phyloP scores from a whole-genome alignment of 371 early-diverging fungal species.

The Blastocladiella emersonii region DNA sequence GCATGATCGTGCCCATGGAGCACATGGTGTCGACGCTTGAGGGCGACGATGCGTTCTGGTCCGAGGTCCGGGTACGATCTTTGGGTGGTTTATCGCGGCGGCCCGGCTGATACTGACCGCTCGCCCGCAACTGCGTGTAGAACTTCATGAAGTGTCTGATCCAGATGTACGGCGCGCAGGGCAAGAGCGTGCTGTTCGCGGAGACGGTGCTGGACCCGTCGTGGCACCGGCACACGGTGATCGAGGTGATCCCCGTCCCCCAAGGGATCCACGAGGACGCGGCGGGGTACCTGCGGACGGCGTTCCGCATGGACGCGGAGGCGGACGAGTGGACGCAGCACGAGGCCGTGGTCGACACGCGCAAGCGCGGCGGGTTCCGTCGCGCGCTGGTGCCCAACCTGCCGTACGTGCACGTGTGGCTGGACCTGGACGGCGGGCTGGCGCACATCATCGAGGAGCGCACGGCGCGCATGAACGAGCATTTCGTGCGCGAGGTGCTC shows the following conservation, averaged over 20 bases:
- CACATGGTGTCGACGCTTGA: slow-evolving; percentile 69
- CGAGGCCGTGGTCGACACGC: slow-evolving; percentile 70
- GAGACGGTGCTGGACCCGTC: slow-evolving; percentile 67
- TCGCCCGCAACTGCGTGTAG: slow-evolving; percentile 14
- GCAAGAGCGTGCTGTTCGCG: slow-evolving; percentile 63
- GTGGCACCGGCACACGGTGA: slow-evolving; percentile 59
- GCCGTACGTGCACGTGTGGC: slow-evolving; percentile 96
- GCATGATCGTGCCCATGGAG: slow-evolving; percentile 76
- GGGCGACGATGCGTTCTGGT: slow-evolving; percentile 83
- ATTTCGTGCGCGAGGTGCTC: slow-evolving; percentile 60
- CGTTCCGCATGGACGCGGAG: background rate
- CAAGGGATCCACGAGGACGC: slow-evolving; percentile 55
- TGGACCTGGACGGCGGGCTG: slow-evolving; percentile 65
- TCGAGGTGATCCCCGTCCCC: slow-evolving; percentile 87
- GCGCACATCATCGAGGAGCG: slow-evolving; percentile 91
- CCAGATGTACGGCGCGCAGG: slow-evolving; percentile 61
- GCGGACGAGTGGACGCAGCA: slow-evolving; percentile 87
- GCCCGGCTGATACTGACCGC: background rate
- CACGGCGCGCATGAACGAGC: slow-evolving; percentile 15
- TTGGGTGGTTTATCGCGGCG: background rate
- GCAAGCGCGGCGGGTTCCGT: slow-evolving; percentile 44
- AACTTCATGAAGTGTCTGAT: slow-evolving; percentile 90
- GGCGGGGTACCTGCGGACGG: slow-evolving; percentile 66
- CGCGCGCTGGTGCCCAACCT: slow-evolving; percentile 51
- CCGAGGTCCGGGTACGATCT: slow-evolving; percentile 60